Evolutionary conservation across 768 basidiomycete species (phyloP), one percentile per base, ranked within the genome.

Genomic region (Suillus clintonianus): DNA sequence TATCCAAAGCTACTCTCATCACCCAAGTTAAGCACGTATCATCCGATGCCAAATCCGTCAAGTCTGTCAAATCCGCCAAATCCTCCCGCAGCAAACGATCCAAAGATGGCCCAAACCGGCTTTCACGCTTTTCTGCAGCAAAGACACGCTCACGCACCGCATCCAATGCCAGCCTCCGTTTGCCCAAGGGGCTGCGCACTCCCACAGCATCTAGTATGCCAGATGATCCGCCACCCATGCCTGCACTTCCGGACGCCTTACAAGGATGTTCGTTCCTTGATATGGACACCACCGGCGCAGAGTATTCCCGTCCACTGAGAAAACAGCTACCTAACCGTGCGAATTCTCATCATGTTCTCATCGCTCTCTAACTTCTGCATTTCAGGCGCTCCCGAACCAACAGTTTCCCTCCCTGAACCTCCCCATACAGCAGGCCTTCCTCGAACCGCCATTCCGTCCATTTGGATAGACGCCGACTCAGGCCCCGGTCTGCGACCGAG

Each of bases 121-220:
- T 71, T 39, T 79, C 80, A 42, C 80, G 82, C 9, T 80, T 93
- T 3, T 82, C 82, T 5, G 87, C 91, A 5, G 91, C 92, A 1
- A 84, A 85, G 62, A 83, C 78, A 63, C 83, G 90, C 45, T 90
- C 88, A 71, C 79, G 81, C 48, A 81, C 89, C 2, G 80, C 85
- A 9, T 90, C 89, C 5, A 85, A 88, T 67, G 83, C 85, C 27
- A 91, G 89, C 69, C 76, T 93, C 9, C 85, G 91, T 1, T 77
- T 91, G 27, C 87, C 85, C 0, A 76, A 76, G 64, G 57, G 80
- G 56, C 56, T 77, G 43, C 70, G 72, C 24, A 66, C 70, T 2
- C n/a, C 64, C 62, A 4, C 77, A 69, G n/a, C 80, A 68, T 32
- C 79, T 72, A 41, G 74, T 76, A 2, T 79, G 72, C 17, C 76